These are phyloP conservation scores for Sclerotinia nivalis DNA, from an alignment of 2,329 filamentous ascomycete genomes.

Conservation along the genomic window DNA sequence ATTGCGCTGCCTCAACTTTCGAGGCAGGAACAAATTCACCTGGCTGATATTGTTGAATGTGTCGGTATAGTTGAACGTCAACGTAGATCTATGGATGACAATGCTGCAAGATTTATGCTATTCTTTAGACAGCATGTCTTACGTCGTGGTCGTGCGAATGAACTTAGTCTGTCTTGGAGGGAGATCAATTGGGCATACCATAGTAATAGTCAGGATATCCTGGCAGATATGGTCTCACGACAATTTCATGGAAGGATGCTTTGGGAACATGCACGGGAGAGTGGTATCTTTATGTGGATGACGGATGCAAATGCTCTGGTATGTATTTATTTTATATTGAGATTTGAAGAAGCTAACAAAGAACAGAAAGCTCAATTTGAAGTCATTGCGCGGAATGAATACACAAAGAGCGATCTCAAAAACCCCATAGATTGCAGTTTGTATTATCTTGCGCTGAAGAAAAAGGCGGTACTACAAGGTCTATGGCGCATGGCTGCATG, in stretches of 20 bases:
- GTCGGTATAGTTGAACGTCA: slow-evolving; percentile 82
- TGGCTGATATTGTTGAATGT: slow-evolving; percentile 83
- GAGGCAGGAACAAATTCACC: slow-evolving; percentile 80
- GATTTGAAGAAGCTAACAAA: slow-evolving; percentile 23
- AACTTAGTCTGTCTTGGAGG: slow-evolving; percentile 69
- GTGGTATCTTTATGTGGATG: slow-evolving; percentile 95
- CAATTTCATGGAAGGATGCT: slow-evolving; percentile 78
- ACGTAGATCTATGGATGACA: slow-evolving; percentile 84
- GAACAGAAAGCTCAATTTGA: slow-evolving; percentile 76
- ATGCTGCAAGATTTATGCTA: slow-evolving; percentile 82
- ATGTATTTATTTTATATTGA: slow-evolving; percentile 42
- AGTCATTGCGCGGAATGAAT: slow-evolving; percentile 87
- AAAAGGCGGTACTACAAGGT: slow-evolving; percentile 86
- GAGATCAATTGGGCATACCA: slow-evolving; percentile 87
- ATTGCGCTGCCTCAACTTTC: slow-evolving; percentile 78
- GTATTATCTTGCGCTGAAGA: slow-evolving; percentile 86
- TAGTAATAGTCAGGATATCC: slow-evolving; percentile 83
- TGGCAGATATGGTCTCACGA: slow-evolving; percentile 77
- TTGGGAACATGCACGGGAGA: slow-evolving; percentile 84
- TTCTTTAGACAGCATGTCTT: slow-evolving; percentile 83
- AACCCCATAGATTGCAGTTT: slow-evolving; percentile 90
- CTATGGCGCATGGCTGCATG: slow-evolving; percentile 94
- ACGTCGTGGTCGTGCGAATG: slow-evolving; percentile 62
- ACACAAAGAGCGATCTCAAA: slow-evolving; percentile 81
- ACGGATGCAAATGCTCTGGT: slow-evolving; percentile 75